Percentiles rank a stretch among this genome's conserved stretches.
These are phyloP conservation scores for Rheum nobile DNA, from an alignment of 148 eudicot genomes.

Conservation along the genomic window DNA sequence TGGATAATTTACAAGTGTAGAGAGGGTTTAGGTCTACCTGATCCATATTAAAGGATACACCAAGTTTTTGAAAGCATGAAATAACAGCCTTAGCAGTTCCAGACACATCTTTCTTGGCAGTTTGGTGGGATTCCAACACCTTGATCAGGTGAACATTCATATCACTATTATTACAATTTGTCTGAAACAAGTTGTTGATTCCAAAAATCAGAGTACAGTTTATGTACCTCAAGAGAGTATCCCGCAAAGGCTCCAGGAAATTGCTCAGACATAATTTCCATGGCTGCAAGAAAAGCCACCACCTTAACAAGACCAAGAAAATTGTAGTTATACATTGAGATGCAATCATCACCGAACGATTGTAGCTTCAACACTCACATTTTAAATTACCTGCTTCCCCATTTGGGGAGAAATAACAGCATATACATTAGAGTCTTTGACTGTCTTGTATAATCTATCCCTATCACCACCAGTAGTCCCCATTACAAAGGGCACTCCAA, in stretches of 20 bases:
- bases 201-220: neutral
- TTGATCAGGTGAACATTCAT: conserved; percentile 7
- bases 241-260: conserved; percentile 96
- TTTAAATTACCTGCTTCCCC: conserved; percentile 79
- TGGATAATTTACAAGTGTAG: neutral
- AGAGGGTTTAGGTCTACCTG: conserved; percentile 30
- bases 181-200: neutral
- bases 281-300: conserved; percentile 94
- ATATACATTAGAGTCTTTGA: conserved; percentile 54
- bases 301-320: conserved; percentile 36
- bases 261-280: conserved; percentile 90
- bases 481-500: conserved; percentile 97
- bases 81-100: conserved; percentile 98
- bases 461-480: conserved; percentile 98
- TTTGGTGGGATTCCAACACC: conserved; percentile 94
- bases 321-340: conserved; percentile 6
- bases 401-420: conserved; percentile 95
- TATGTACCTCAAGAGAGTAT: conserved; percentile 54
- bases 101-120: conserved; percentile 69
- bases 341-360: neutral
- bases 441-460: conserved; percentile 67
- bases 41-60: conserved; percentile 60
- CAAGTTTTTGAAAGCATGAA: conserved; percentile 86
- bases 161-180: neutral
- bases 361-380: neutral